These are phyloP conservation scores for Termitomyces sp. DNA, from an alignment of 768 basidiomycete genomes.

Conservation along the genomic window DNA sequence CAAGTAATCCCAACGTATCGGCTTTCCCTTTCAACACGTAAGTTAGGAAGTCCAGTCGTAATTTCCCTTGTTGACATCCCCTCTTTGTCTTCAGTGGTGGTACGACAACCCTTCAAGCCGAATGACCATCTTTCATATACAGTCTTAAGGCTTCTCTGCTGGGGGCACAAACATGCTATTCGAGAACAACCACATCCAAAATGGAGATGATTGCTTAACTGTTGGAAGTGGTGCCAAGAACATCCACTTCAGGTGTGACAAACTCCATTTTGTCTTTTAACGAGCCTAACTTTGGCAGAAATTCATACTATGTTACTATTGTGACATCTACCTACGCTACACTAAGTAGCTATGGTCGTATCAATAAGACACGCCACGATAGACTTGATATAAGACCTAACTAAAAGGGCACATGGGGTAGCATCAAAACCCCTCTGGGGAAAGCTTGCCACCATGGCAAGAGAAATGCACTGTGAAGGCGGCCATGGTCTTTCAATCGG, in stretches of 20 bases:
- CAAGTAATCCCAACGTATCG: constrained; percentile 32
- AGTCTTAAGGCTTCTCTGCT: constrained; percentile 40
- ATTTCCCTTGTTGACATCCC: background rate
- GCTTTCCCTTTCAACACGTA: constrained; percentile 61
- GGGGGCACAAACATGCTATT: constrained; percentile 52
- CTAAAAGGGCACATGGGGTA: too few species aligned
- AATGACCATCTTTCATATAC: background rate
- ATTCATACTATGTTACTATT: too few species aligned
- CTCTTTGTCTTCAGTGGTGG: constrained; percentile 26
- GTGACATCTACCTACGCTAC: too few species aligned
- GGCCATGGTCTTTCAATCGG: constrained; percentile 59
- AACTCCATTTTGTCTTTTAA: background rate
- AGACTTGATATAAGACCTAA: too few species aligned
- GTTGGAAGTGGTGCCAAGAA: constrained; percentile 52
- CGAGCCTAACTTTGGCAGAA: constrained; percentile 20
- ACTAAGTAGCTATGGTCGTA: too few species aligned
- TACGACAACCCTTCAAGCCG: constrained; percentile 7
- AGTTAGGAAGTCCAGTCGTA: constrained; percentile 11
- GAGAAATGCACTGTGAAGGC: constrained; percentile 51
- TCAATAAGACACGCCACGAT: too few species aligned
- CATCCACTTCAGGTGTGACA: constrained; percentile 38
- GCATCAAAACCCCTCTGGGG: too few species aligned
- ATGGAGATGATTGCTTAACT: constrained; percentile 60
- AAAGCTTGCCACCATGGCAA: too few species aligned
- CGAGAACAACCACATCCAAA: constrained; percentile 50